Evolutionary conservation across 2,329 filamentous ascomycete species (phyloP).

Genomic region (Exophiala calicioides): DNA sequence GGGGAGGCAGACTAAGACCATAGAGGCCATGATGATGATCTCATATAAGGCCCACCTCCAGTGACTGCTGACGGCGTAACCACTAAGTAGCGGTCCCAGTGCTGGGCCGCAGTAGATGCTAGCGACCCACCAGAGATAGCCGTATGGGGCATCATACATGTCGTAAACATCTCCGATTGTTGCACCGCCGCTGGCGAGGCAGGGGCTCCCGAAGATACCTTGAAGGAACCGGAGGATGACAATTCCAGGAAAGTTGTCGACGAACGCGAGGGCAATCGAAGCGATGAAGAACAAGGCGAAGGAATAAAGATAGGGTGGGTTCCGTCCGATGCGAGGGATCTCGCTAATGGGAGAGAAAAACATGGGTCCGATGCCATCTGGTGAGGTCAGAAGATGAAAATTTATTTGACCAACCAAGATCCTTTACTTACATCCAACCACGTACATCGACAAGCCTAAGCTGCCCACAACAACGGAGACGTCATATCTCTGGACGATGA

Average conservation of each 20-base stretch:
- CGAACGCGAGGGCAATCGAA: slow-evolving; percentile 64
- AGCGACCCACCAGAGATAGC: slow-evolving; percentile 61
- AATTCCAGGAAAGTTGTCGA: slow-evolving; percentile 63
- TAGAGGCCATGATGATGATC: slow-evolving; percentile 60
- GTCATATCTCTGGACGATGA: slow-evolving; percentile 31
- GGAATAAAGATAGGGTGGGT: slow-evolving; percentile 66
- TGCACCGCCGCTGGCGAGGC: slow-evolving; percentile 59
- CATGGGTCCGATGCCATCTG: slow-evolving; percentile 58
- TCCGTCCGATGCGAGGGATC: slow-evolving; percentile 66
- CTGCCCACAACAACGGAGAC: slow-evolving; percentile 34
- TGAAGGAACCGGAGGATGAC: slow-evolving; percentile 65
- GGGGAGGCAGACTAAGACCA: slow-evolving; percentile 61
- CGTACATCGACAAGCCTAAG: slow-evolving; percentile 38
- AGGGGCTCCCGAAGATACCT: slow-evolving; percentile 67
- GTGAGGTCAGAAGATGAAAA: neutral
- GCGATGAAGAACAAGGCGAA: slow-evolving; percentile 69
- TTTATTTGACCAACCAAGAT: too few relatives aligned
- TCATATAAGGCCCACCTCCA: slow-evolving; percentile 64
- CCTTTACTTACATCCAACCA: slow-evolving; percentile 32
- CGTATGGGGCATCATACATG: slow-evolving; percentile 58
- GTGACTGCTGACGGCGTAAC: slow-evolving; percentile 57
- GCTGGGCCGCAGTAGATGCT: slow-evolving; percentile 35
- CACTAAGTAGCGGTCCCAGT: slow-evolving; percentile 53
- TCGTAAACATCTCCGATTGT: slow-evolving; percentile 52
- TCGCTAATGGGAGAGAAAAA: slow-evolving; percentile 68